Evolutionary conservation across 2,329 filamentous ascomycete genomes (phyloP).

Genomic region (Colletotrichum sp.): DNA sequence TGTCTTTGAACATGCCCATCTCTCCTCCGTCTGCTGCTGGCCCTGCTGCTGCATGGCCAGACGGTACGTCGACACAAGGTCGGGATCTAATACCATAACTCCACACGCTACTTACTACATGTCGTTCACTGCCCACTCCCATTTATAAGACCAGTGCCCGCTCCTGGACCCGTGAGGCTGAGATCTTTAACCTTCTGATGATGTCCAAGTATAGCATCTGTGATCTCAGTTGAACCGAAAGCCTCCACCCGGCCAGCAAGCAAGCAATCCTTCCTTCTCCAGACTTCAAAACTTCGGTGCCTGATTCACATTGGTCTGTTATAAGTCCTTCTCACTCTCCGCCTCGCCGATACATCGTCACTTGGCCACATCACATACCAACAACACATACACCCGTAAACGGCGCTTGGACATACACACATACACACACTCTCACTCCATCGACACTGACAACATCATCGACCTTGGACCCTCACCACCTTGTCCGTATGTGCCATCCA

Average conservation of each 20-base stretch:
- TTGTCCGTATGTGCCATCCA: constrained; percentile 30
- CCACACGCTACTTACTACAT: constrained; percentile 6
- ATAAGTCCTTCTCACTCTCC: constrained; percentile 15
- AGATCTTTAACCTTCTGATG: constrained; percentile 24
- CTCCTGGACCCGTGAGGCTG: constrained; percentile 24
- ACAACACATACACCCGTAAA: neutral
- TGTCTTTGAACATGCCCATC: constrained; percentile 14
- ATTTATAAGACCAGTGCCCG: constrained; percentile 23
- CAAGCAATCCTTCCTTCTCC: constrained; percentile 22
- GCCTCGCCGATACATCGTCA: constrained; percentile 9
- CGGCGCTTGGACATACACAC: constrained; percentile 7
- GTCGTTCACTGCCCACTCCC: constrained; percentile 20
- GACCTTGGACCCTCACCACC: neutral
- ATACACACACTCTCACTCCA: neutral
- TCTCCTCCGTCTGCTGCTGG: constrained; percentile 1
- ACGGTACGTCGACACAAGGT: constrained; percentile 13
- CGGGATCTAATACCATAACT: constrained; percentile 13
- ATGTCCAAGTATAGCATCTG: constrained; percentile 25
- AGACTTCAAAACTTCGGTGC: constrained; percentile 7
- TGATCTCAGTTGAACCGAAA: constrained; percentile 19
- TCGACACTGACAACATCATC: neutral
- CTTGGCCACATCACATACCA: constrained; percentile 5
- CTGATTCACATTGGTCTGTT: constrained; percentile 14
- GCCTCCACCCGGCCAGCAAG: constrained; percentile 15
- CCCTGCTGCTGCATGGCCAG: neutral